Base-by-base conservation (phyloP, 2,329 filamentous ascomycete species). In the Fusarium globosum region DNA sequence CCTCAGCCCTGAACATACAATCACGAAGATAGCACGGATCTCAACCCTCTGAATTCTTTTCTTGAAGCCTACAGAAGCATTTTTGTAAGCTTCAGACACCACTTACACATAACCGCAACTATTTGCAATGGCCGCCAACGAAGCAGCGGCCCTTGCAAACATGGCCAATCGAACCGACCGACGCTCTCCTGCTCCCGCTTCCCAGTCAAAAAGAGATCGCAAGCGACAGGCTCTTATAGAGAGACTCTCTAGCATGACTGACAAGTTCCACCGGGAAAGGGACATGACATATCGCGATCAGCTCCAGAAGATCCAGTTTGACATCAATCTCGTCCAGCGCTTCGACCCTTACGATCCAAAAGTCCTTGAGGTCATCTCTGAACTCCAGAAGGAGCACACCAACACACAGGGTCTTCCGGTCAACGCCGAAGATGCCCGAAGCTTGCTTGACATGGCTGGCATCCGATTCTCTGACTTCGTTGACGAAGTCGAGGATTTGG, bases 241-340 rank as follows among this genome's bases (percentile, higher is more conserved):
- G 69, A 92, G 93, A 72, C 89, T 97, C 12, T 88, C 90, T 45
- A 89, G 91, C 63, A 91, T 98, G 82, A 91, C 92, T 61, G 90
- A 92, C 61, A 91, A 91, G 74, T 96, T 97, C 83, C 90, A 91
- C 72, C 89, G 92, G 72, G 95, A 97, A 79, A 90, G 94, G 73
- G 94, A 97, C 81, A 86, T 89, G 71, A 91, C 94, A 77, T 98
- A 97, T 82, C 91, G 95, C 71, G 93, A 96, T 74, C 94, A 98
- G 82, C 88, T 98, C 5, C 92, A 96, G 78, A 94, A 94, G 75
- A 90, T 98, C n/a, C 95, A 98, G 83, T 91, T 94, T 73, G 95
- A 97, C 82, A 95, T 95, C 83, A 94, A 90, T 66, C 88, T 97
- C 51, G 94, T 97, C 74, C 91, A 94, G 81, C 91, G 93, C 76